Evolutionary conservation across 257 asterid species (phyloP).

Genomic region (Ligustrum vulgare): DNA sequence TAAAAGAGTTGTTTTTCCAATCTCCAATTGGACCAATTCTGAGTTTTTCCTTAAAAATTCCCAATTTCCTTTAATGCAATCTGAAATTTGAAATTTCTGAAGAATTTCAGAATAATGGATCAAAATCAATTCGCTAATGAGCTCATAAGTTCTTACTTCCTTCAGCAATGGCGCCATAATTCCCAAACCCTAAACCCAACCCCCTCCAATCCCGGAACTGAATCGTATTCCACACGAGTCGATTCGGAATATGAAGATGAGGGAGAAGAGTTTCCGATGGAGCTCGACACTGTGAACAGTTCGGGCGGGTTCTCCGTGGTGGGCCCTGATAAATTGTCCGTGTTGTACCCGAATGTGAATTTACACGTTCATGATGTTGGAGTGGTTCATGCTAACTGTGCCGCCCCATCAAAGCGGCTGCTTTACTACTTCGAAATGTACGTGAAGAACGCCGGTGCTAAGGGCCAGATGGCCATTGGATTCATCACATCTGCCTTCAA

Average conservation of each 20-base stretch:
- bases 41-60: not conserved
- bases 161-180: slow-evolving; percentile 64
- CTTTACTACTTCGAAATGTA: slow-evolving; percentile 78
- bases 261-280: slow-evolving; percentile 68
- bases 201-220: slow-evolving; percentile 33
- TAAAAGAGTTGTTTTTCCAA: not conserved
- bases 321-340: slow-evolving; percentile 79
- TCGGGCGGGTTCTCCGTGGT: slow-evolving; percentile 79
- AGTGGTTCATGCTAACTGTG: slow-evolving; percentile 77
- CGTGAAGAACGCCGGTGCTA: slow-evolving; percentile 78
- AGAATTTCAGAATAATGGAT: not conserved
- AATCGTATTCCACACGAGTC: slow-evolving; percentile 1
- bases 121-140: slow-evolving; percentile 27
- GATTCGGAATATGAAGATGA: slow-evolving; percentile 39
- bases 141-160: slow-evolving; percentile 65
- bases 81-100: not conserved
- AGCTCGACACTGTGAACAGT: slow-evolving; percentile 69
- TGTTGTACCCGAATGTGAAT: slow-evolving; percentile 54
- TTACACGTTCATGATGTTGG: slow-evolving; percentile 91
- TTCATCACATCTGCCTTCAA: slow-evolving; percentile 78
- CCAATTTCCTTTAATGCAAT: not conserved
- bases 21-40: not conserved
- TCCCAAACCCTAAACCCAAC: slow-evolving; percentile 49
- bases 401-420: slow-evolving; percentile 77
- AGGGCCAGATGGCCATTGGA: slow-evolving; percentile 85